Evolutionary conservation across 441 rosid species (phyloP), one percentile per base, ranked within the genome.

Genomic region (Manihot esculenta): DNA sequence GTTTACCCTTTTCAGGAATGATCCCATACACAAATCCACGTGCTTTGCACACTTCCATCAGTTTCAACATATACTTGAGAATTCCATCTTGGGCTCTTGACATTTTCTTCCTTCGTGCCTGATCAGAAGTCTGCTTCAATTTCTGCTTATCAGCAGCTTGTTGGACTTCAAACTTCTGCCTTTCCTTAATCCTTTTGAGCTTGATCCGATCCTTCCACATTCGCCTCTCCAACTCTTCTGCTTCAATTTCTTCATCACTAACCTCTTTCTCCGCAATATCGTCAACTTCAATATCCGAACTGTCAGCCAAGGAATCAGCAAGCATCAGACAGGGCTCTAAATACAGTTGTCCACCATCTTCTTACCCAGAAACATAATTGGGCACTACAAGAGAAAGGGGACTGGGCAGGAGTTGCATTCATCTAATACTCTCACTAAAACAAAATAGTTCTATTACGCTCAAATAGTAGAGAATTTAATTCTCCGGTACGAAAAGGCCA

Each of bases 21-120:
- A 95, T 95, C 61, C 99, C 99, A 11, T 95, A 95, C 17, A 95
- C 98, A 72, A 95, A 95, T 24, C 98, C 99, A 0, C 95, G 94
- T 2, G 92, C 99, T 79, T 95, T 86, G 84, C 99, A 95, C 58
- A 95, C 98, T 78, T 95, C 99, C 98, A 95, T 93, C 15, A 95
- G 77, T 85, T 95, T 95, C 88, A 95, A 70, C 99, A 95, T 95
- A 75, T 95, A 95, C 86, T 95, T 95, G 41, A 95, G 98, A 70
- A 95, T 95, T 65, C 99, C 99, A 62, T 95, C 99, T 74, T 95
- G 99, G 0, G 99, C 99, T 81, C 99, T 86, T 1, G 99, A 89
- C 99, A 95, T 95, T 75, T 95, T 95, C 89, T 95, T 95, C 85
- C 98, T 86, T 76, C 84, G 89, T 26, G 99, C 99, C 76, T 95